Evolutionary conservation across 2,329 filamentous ascomycete species (phyloP).

Genomic region (Arthrinium phaeospermum): DNA sequence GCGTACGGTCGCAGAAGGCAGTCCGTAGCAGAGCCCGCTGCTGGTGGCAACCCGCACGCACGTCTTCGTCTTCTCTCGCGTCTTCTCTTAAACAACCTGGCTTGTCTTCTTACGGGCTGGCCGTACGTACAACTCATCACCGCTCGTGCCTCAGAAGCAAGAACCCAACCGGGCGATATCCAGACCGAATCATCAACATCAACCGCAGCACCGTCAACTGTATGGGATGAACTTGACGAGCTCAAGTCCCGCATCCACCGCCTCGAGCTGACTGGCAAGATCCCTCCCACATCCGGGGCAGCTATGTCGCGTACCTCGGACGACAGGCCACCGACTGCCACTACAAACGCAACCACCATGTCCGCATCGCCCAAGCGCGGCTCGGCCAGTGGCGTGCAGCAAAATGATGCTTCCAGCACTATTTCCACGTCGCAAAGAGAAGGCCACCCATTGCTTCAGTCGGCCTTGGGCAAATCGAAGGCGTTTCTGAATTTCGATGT

Average conservation of each 20-base stretch:
- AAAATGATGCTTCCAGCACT: conserved; percentile 50
- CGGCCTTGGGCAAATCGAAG: conserved; percentile 81
- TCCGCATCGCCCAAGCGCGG: conserved; percentile 85
- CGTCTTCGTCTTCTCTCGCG: conserved; percentile 37
- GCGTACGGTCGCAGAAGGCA: conserved; percentile 44
- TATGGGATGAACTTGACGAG: conserved; percentile 98
- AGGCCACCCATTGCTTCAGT: conserved; percentile 77
- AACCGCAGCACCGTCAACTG: conserved; percentile 86
- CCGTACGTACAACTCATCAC: conserved; percentile 64
- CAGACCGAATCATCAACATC: conserved; percentile 84
- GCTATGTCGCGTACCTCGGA: conserved; percentile 76
- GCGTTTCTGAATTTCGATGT: conserved; percentile 71
- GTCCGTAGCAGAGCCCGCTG: conserved; percentile 55
- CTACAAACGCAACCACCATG: conserved; percentile 82
- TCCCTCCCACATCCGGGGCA: conserved; percentile 81
- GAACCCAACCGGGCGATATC: conserved; percentile 45
- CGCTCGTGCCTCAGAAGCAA: conserved; percentile 55
- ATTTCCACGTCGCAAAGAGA: conserved; percentile 55
- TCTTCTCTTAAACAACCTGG: conserved; percentile 45
- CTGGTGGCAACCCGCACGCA: conserved; percentile 46
- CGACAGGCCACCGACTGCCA: conserved; percentile 88
- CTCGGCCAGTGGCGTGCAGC: conserved; percentile 49
- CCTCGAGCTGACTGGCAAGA: conserved; percentile 86
- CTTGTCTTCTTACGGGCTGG: conserved; percentile 43
- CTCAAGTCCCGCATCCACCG: conserved; percentile 91